These are phyloP conservation scores for Ophiosphaerella narmari DNA, from an alignment of 2,329 filamentous ascomycete species.

Conservation along the genomic window DNA sequence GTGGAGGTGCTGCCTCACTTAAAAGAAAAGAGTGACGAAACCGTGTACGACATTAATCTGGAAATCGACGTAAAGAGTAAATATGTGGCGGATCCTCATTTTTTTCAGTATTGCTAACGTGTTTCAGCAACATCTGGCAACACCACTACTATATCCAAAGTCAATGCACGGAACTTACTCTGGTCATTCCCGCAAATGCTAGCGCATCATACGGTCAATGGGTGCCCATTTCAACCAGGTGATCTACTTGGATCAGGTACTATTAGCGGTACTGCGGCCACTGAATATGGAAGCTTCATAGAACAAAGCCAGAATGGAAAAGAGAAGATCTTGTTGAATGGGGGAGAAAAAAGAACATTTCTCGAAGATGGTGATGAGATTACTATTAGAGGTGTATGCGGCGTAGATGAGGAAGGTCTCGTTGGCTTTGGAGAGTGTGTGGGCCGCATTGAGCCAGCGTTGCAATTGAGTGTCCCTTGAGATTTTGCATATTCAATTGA, in stretches of 20 bases:
- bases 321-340: conserved; percentile 62
- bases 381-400: conserved; percentile 68
- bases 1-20: conserved; percentile 65
- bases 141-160: conserved; percentile 61
- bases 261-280: conserved; percentile 67
- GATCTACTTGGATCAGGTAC: conserved; percentile 80
- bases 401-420: conserved; percentile 63
- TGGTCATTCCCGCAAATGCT: conserved; percentile 86
- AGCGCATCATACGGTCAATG: conserved; percentile 76
- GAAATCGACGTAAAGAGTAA: conserved; percentile 65
- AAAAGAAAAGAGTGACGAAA: conserved; percentile 62
- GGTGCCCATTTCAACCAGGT: conserved; percentile 73
- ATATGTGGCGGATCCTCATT: conserved; percentile 4
- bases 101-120: conserved; percentile 14
- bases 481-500: too few relatives aligned
- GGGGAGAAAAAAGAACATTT: conserved; percentile 71
- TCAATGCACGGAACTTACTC: conserved; percentile 71
- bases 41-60: conserved; percentile 71
- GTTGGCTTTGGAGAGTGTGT: conserved; percentile 78
- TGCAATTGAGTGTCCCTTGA: conserved; percentile 27
- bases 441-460: conserved; percentile 61
- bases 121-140: conserved; percentile 51
- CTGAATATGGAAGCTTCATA: conserved; percentile 69
- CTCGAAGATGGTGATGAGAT: conserved; percentile 76
- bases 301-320: conserved; percentile 76